These are phyloP conservation scores for Colletotrichum sublineola DNA, from an alignment of 2,329 filamentous ascomycete species.

Conservation along the genomic window DNA sequence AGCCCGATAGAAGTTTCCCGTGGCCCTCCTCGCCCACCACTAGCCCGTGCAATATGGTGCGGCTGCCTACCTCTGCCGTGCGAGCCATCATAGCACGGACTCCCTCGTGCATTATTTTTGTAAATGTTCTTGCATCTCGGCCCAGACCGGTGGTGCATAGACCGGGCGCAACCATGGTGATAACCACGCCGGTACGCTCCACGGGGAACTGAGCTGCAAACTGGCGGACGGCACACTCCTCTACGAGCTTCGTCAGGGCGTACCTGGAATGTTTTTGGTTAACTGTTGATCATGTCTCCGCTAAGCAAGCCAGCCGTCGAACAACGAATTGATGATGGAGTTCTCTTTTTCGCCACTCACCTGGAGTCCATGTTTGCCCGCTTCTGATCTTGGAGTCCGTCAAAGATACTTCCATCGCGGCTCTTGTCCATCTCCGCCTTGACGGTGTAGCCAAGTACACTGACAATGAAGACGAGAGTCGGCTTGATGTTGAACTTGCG, in stretches of 20 bases:
- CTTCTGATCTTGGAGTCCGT: slow-evolving; percentile 48
- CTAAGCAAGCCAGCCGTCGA: too few species aligned
- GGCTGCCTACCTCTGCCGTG: slow-evolving; percentile 48
- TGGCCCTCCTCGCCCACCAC: slow-evolving; percentile 47
- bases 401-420: slow-evolving; percentile 45
- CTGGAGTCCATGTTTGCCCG: slow-evolving; percentile 29
- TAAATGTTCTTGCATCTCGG: slow-evolving; percentile 17
- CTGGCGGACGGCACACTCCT: slow-evolving; percentile 46
- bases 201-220: slow-evolving; percentile 47
- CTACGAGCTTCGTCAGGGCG: slow-evolving; percentile 48
- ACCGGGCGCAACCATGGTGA: slow-evolving; percentile 52
- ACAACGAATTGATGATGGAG: background rate
- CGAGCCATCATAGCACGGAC: slow-evolving; percentile 37
- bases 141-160: slow-evolving; percentile 47
- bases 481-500: slow-evolving; percentile 1
- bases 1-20: slow-evolving; percentile 46
- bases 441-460: too few species aligned
- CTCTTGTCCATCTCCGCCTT: slow-evolving; percentile 41
- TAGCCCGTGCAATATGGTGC: slow-evolving; percentile 47
- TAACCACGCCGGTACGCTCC: slow-evolving; percentile 48
- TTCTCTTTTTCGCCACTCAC: background rate
- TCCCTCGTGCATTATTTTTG: slow-evolving; percentile 12
- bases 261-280: slow-evolving; percentile 43
- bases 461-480: too few species aligned
- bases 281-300: too few species aligned